Evolutionary conservation across 805 yeast genomes (phyloP).

Genomic region (Saccharomycopsis synnaedendra): DNA sequence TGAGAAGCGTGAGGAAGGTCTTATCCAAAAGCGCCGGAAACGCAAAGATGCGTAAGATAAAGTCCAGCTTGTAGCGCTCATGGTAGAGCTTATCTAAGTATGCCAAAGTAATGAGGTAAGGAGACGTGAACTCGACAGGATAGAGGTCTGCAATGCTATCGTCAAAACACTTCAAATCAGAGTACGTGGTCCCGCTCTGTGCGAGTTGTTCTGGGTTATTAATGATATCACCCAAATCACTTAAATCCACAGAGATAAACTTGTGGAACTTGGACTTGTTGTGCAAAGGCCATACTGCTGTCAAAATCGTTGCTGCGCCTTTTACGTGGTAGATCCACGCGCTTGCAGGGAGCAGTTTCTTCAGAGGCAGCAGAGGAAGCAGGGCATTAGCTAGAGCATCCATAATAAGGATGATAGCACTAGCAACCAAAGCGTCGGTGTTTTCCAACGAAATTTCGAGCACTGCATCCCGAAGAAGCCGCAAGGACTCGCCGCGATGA

Average conservation of each 20-base stretch:
- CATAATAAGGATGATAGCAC: constrained; percentile 81
- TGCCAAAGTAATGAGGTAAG: constrained; percentile 79
- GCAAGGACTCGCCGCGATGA: constrained; percentile 80
- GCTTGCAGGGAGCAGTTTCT: constrained; percentile 66
- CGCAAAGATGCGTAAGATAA: constrained; percentile 77
- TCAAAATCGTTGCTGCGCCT: constrained; percentile 90
- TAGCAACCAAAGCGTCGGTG: constrained; percentile 88
- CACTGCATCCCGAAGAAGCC: constrained; percentile 76
- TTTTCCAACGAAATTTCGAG: constrained; percentile 72
- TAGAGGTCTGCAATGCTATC: constrained; percentile 74
- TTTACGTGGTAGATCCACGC: constrained; percentile 97
- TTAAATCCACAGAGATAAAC: constrained; percentile 75
- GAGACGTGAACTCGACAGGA: constrained; percentile 75
- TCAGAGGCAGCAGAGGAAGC: constrained; percentile 24
- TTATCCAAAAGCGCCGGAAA: constrained; percentile 88
- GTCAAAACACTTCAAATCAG: constrained; percentile 74
- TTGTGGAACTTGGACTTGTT: constrained; percentile 55
- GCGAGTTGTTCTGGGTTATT: constrained; percentile 25
- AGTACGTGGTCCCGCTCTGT: constrained; percentile 19
- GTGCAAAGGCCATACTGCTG: constrained; percentile 92
- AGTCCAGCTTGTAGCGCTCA: constrained; percentile 77
- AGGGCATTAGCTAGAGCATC: constrained; percentile 92
- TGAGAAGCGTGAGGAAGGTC: constrained; percentile 60
- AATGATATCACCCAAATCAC: constrained; percentile 73
- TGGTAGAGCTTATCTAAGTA: constrained; percentile 73